A percentile compares a stretch with the other conserved stretches of the same genome.
Evolutionary conservation across 116 monocot species (phyloP).

Genomic region (Phalaenopsis hybrid): DNA sequence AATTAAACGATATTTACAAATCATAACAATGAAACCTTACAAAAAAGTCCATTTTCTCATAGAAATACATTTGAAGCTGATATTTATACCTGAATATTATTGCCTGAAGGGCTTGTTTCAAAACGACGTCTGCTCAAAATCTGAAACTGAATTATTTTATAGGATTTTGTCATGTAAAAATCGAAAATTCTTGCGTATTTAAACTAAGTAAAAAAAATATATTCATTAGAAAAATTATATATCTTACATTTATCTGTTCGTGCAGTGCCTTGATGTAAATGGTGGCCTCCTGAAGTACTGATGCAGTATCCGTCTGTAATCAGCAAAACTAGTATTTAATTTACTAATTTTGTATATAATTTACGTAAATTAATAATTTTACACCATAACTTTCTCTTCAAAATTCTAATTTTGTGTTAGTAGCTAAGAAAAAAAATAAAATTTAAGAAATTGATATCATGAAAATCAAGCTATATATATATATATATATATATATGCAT

Average conservation of each 20-base stretch:
- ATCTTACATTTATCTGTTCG: slow-evolving; percentile 38
- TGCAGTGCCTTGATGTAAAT: slow-evolving; percentile 38
- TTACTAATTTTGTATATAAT: too few species aligned
- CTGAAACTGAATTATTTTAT: not conserved
- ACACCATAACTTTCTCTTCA: too few species aligned
- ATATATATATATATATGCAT: not conserved
- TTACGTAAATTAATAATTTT: too few species aligned
- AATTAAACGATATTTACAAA: too few species aligned
- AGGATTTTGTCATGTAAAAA: too few species aligned
- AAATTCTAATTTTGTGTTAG: not conserved
- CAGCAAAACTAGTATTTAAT: too few species aligned
- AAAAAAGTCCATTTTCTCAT: not conserved
- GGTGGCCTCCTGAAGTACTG: slow-evolving; percentile 48
- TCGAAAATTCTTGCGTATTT: not conserved
- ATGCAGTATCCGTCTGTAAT: slow-evolving; percentile 57
- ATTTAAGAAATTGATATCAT: not conserved
- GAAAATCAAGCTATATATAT: not conserved
- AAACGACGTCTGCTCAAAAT: not conserved
- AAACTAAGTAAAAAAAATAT: not conserved
- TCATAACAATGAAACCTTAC: too few species aligned
- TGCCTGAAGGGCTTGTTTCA: not conserved
- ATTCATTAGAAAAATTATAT: not conserved
- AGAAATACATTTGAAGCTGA: not conserved
- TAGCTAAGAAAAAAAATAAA: not conserved
- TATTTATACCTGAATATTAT: slow-evolving; percentile 2